Evolutionary conservation across 2,329 filamentous ascomycete species (phyloP), one percentile per base, ranked within the genome.

Genomic region (Plenodomus biglobosus): DNA sequence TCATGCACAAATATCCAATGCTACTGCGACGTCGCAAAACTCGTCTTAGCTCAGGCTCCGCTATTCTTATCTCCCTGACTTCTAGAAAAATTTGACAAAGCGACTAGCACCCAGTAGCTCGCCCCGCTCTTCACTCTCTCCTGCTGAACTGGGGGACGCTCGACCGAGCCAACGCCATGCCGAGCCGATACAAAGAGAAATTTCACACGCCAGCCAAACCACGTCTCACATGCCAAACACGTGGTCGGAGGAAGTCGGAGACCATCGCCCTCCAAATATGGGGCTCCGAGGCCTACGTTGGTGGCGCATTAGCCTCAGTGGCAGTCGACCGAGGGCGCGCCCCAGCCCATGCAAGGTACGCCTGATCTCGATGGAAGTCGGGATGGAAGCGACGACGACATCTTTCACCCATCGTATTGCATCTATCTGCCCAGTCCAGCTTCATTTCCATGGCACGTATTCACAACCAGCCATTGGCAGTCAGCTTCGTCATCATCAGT

Each of bases 241-340:
- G 55, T 56, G 56, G 48, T 57, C 62, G 62, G 62, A 55, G 34
- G 49, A 59, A 58, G 41, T 62, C 61, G 61, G 61, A 52, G 50
- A 40, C 37, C 11, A 13, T 50, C 13, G 16, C 22, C 40, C 46
- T 46, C 42, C 43, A 37, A 42, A 42, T 46, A 50, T 49, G 50
- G 51, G 49, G 48, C 53, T 52, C 50, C 52, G 48, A 17, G 53
- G 56, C 46, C 53, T 53, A 52, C 56, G 39, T 48, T 56, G 48
- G 56, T 62, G 55, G 52, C 54, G 54, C 45, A 40, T 53, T 55
- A 45, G 45, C 43, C 52, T 45, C 50, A 20, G 55, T 60, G 53
- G n/a, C 47, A 53, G 53, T 44, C 41, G 36, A 43, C 50, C 55
- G 47, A 55, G 21, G n/a, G 43, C 22, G 44, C 17, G n/a, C n/a